Evolutionary conservation across 78 protist genomes (phyloP).

Genomic region (Paratrimastix pyriformis): DNA sequence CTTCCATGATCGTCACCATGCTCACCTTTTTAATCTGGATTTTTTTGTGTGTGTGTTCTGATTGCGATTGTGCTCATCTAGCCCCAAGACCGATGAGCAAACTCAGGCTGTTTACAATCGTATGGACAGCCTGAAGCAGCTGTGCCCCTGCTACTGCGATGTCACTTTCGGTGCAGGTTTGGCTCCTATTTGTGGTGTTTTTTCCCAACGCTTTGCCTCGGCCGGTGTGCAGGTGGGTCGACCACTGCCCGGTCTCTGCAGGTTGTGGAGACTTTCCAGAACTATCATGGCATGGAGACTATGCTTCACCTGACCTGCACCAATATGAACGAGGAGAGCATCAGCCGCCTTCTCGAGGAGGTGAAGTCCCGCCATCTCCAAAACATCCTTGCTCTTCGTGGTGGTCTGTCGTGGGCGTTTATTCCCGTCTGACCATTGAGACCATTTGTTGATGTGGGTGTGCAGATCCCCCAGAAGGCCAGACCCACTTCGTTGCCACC

Average conservation of each 20-base stretch:
- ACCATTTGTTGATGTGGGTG: neutral
- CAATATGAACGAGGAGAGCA: neutral
- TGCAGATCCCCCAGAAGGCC: neutral
- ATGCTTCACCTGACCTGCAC: neutral
- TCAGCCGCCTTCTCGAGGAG: neutral
- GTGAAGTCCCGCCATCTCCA: neutral
- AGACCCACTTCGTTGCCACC: neutral
- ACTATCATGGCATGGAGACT: neutral
- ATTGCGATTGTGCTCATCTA: no score
- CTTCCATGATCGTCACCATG: no score
- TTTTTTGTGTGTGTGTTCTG: no score
- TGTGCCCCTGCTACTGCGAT: no score
- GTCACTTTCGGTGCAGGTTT: no score
- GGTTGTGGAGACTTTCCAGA: neutral
- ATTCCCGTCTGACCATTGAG: neutral
- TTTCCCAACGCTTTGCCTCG: no score
- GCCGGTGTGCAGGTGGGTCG: slow-evolving; percentile 4
- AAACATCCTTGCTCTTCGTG: neutral
- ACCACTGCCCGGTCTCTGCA: neutral
- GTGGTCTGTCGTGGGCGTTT: neutral
- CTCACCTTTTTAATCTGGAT: no score
- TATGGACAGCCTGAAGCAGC: no score
- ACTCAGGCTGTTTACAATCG: no score
- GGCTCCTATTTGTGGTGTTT: no score
- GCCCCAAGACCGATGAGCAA: no score